Evolutionary conservation across 768 basidiomycete species (phyloP).

Genomic region (Agaricus blazei): DNA sequence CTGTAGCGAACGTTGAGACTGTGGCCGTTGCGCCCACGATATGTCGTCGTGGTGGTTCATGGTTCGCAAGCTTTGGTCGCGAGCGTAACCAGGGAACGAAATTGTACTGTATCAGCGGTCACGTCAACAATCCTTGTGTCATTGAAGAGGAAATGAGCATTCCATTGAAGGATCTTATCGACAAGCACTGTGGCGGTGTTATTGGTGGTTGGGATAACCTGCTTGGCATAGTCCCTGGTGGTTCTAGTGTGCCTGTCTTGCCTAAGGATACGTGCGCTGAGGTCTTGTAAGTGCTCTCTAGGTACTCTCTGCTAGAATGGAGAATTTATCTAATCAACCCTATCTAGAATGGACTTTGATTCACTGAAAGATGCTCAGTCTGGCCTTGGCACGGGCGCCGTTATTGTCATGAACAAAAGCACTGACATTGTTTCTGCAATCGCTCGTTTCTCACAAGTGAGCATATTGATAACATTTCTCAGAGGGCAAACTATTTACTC

Average conservation of each 20-base stretch:
- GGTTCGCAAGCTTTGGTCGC: constrained; percentile 92
- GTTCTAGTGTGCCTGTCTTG: constrained; percentile 89
- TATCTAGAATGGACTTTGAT: constrained; percentile 90
- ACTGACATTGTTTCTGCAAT: constrained; percentile 95
- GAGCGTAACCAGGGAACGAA: constrained; percentile 96
- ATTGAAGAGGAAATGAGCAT: constrained; percentile 99
- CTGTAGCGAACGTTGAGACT: constrained; percentile 98
- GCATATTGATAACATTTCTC: neutral
- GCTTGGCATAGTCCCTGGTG: constrained; percentile 94
- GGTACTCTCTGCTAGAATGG: neutral
- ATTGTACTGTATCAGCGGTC: constrained; percentile 92
- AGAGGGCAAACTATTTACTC: neutral
- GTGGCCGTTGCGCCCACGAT: constrained; percentile 98
- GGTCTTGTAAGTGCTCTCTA: constrained; percentile 66
- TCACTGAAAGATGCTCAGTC: constrained; percentile 94
- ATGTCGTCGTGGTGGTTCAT: constrained; percentile 78
- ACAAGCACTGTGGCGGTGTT: constrained; percentile 96
- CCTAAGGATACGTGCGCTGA: constrained; percentile 79
- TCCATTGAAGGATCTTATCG: constrained; percentile 86
- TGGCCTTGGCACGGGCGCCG: constrained; percentile 96
- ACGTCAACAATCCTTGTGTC: constrained; percentile 97
- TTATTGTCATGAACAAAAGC: constrained; percentile 98
- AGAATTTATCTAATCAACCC: neutral
- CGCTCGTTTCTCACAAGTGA: constrained; percentile 65
- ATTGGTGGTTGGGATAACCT: constrained; percentile 95